These are phyloP conservation scores for Firmiana major DNA, from an alignment of 345 rosid genomes.

Conservation along the genomic window DNA sequence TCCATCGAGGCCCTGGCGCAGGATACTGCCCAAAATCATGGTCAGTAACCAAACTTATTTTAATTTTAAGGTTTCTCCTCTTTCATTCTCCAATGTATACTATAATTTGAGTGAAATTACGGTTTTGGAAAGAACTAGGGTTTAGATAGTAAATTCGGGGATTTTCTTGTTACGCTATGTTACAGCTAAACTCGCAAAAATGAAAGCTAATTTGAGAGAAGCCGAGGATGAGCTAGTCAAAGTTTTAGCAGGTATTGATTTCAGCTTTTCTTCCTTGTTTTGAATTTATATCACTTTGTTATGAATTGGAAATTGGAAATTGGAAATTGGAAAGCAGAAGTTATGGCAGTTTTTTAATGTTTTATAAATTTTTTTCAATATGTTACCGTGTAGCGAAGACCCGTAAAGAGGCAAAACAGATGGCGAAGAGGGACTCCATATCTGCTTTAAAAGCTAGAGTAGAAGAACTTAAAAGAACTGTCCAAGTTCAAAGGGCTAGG, in stretches of 20 bases:
- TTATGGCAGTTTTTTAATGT: not conserved
- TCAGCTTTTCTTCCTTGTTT: not conserved
- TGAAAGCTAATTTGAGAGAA: slow-evolving; percentile 62
- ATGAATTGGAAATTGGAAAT: not conserved
- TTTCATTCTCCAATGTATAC: not conserved
- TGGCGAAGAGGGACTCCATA: slow-evolving; percentile 61
- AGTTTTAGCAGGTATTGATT: slow-evolving; percentile 59
- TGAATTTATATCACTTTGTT: not conserved
- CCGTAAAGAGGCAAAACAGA: slow-evolving; percentile 66
- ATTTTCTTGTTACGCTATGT: not conserved
- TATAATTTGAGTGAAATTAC: slow-evolving; percentile 14
- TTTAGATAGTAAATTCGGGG: not conserved
- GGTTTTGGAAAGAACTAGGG: slow-evolving; percentile 20
- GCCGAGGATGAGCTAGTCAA: slow-evolving; percentile 81
- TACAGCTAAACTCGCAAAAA: slow-evolving; percentile 47
- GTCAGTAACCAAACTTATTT: slow-evolving; percentile 26
- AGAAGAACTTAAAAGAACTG: slow-evolving; percentile 49
- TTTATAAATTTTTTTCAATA: not conserved
- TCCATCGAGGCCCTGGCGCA: slow-evolving; percentile 43
- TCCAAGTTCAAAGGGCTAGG: slow-evolving; percentile 57
- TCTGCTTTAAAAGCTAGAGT: slow-evolving; percentile 53
- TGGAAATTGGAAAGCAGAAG: not conserved
- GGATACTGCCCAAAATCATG: slow-evolving; percentile 50
- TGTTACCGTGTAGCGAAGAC: slow-evolving; percentile 60
- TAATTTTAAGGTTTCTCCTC: not conserved